Base-by-base conservation (phyloP, 768 basidiomycete genomes). In the Tremella fuciformis region DNA sequence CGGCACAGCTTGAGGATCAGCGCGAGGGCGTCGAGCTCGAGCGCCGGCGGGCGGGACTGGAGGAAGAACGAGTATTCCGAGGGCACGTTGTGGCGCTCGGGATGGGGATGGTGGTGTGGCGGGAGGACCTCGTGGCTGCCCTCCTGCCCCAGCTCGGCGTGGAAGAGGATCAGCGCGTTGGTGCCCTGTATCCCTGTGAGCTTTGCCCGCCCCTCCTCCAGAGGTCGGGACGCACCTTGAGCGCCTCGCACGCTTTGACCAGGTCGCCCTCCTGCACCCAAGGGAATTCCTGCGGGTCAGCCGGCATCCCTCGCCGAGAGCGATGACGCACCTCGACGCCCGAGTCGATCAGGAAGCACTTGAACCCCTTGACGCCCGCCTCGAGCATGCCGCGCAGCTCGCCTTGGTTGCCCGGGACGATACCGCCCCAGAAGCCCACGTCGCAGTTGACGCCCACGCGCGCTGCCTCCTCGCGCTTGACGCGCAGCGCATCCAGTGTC, bases 321-420 rank as follows among this genome's bases (percentile, higher is more conserved):
- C 25, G 25, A 18, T 7, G 25, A 70, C 80, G 50, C 67, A 91
- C 93, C 61, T 96, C 88, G 16, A 98, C 93, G 22, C 96, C 94
- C 69, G 91, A 94, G 64, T 94, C 87, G 61, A 93, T 92, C 65
- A 97, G 79, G 77, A 97, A 98, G 74, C 92, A 96, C 76, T 98
- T 97, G 82, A 97, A 97, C 0, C 94, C 94, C 78, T 87, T 88
- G 26, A 96, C 88, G 6, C 96, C 93, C 29, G 84, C 83, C 26
- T 83, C 74, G 13, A 93, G 79, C 42, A 98, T 80, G n/a, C 86
- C 84, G 57, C 81, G 81, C 44, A 99, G 82, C 66, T 93, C 82
- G 42, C 76, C 73, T 79, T 89, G 83, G 79, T 99, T 97, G 13
- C 86, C 86, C 6, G 94, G 96, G 47, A 98, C 88, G 37, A 89